Percentiles rank a stretch among this genome's conserved stretches.
Evolutionary conservation across 495 filamentous ascomycete genomes (phyloP).

Genomic region (Xylaria acuta): DNA sequence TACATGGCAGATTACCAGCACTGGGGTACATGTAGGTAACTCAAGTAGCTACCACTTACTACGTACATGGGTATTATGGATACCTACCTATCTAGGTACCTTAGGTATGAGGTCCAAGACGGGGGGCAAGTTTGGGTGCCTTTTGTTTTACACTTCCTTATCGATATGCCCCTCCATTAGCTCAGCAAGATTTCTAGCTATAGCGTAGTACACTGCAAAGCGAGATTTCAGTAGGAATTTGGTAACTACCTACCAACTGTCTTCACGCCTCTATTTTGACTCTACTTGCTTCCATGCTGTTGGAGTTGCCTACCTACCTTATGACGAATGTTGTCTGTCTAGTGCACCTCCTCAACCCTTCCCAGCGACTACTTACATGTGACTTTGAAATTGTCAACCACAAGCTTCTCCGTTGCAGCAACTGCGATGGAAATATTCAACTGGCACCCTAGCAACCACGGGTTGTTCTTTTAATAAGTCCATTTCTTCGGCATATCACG

Average conservation of each 20-base stretch:
- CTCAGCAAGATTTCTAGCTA: neutral
- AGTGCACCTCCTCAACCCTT: neutral
- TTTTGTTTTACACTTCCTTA: neutral
- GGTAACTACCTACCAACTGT: neutral
- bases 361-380: neutral
- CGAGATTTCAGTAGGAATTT: neutral
- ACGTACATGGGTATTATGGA: too few relatives aligned
- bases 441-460: conserved; percentile 20
- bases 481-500: neutral
- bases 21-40: too few relatives aligned
- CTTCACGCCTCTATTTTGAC: conserved; percentile 3
- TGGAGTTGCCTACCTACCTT: neutral
- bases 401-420: conserved; percentile 1
- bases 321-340: neutral
- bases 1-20: too few relatives aligned
- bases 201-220: neutral
- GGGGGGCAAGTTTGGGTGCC: neutral
- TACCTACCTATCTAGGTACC: neutral
- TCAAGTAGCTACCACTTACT: too few relatives aligned
- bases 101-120: neutral
- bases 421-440: conserved; percentile 22
- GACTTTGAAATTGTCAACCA: neutral
- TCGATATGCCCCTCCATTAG: conserved; percentile 29
- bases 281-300: neutral
- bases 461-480: conserved; percentile 14